These are phyloP conservation scores for Phytophthora multivora DNA, from an alignment of 352 stramenopile species.

Conservation along the genomic window DNA sequence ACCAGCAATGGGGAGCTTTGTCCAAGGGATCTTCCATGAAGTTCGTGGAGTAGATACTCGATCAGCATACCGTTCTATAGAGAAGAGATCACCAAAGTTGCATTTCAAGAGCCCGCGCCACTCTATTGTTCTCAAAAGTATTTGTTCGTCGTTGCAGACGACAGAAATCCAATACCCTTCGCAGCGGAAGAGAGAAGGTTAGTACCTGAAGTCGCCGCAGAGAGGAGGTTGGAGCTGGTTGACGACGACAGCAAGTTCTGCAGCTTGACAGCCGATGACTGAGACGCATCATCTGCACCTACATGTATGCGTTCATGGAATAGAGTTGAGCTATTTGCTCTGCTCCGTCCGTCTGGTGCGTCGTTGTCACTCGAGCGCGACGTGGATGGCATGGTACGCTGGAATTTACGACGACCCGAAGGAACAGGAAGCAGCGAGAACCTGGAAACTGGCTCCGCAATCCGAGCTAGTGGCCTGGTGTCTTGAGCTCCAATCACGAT, in stretches of 20 bases:
- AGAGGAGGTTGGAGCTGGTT: constrained; percentile 69
- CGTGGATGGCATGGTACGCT: constrained; percentile 35
- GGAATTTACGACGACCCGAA: constrained; percentile 55
- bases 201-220: constrained; percentile 60
- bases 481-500: constrained; percentile 74
- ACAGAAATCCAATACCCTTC: constrained; percentile 86
- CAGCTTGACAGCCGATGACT: constrained; percentile 57
- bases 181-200: constrained; percentile 70
- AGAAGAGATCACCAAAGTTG: constrained; percentile 30
- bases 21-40: constrained; percentile 61
- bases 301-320: constrained; percentile 51
- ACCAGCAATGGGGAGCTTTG: constrained; percentile 57
- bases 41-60: constrained; percentile 44
- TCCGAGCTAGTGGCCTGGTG: constrained; percentile 64
- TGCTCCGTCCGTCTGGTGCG: constrained; percentile 22
- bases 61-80: constrained; percentile 19
- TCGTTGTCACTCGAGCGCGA: constrained; percentile 41
- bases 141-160: constrained; percentile 65
- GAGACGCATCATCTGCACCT: constrained; percentile 30
- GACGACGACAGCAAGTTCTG: constrained; percentile 74
- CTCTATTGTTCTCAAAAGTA: constrained; percentile 63
- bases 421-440: constrained; percentile 84
- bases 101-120: background rate
- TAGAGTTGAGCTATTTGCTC: constrained; percentile 40
- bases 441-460: constrained; percentile 75